Conservation (phyloP, 1,284 basidiomycete genomes). For the Rhodotorula sp. region DNA sequence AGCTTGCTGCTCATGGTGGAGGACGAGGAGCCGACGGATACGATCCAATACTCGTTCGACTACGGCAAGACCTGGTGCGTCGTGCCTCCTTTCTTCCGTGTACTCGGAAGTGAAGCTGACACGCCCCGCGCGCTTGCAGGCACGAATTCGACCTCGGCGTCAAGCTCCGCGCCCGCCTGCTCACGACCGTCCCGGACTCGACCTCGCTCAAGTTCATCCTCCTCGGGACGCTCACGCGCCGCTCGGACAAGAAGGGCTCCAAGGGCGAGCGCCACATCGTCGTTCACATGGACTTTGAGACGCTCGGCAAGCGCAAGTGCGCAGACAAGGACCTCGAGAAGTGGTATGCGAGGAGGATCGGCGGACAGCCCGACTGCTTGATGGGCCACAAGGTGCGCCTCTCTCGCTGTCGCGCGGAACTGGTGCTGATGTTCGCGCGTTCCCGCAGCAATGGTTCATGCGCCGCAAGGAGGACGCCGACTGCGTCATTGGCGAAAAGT, state of each 20-base stretch:
- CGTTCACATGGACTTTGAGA: constrained; percentile 81
- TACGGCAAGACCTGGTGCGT: constrained; percentile 78
- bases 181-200: constrained; percentile 85
- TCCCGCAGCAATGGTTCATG: constrained; percentile 81
- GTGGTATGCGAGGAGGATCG: constrained; percentile 76
- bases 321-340: constrained; percentile 73
- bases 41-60: constrained; percentile 79
- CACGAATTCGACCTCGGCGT: constrained; percentile 68
- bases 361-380: constrained; percentile 72
- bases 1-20: constrained; percentile 81
- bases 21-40: constrained; percentile 78
- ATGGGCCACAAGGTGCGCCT: constrained; percentile 85
- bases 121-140: constrained; percentile 56
- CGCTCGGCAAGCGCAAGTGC: constrained; percentile 71
- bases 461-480: constrained; percentile 80
- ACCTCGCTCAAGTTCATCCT: constrained; percentile 91
- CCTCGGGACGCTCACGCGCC: constrained; percentile 71
- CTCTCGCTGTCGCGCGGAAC: not conserved
- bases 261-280: constrained; percentile 67
- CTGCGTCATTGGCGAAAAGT: constrained; percentile 93
- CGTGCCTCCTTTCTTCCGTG: not conserved
- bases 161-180: constrained; percentile 69
- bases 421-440: constrained; percentile 3
- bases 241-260: constrained; percentile 58
- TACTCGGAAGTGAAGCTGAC: not conserved